Base-by-base conservation (phyloP, 2,329 filamentous ascomycete genomes). In the Apiospora arundinis region DNA sequence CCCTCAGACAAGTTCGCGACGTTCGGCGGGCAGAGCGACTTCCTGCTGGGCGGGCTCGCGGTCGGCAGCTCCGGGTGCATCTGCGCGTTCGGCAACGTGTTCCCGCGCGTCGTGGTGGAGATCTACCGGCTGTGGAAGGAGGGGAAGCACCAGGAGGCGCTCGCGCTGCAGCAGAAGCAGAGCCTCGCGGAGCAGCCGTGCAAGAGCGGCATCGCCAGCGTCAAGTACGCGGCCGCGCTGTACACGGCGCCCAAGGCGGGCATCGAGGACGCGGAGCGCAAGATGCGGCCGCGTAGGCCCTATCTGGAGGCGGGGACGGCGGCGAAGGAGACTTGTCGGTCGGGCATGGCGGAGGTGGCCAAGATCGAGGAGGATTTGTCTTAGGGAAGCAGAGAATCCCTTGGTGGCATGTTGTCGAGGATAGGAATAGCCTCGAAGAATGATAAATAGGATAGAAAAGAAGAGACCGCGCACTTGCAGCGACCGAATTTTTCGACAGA, bases 21-120 rank as follows among this genome's bases (percentile, higher is more conserved):
- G 0, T 94, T 90, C 76, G 92, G 91, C 0, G 93, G 93, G 0
- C 92, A 94, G 81, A 90, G 89, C 1, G 92, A 95, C 77, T 94
- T 93, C 79, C 80, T 94, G 32, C 82, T 92, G 67, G 89, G 88
- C 2, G 89, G 88, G 0, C 79, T 92, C 45, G 85, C 85, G 1
- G 86, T 87, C 8, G 90, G 90, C 21, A 88, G 86, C 42, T 85
- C 86, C 2, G 90, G 91, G 12, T 89, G 86, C 74, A 89, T 92
- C 68, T 88, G 90, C 0, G 90, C 89, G 3, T 88, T 92, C 73
- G 90, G 85, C 37, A 92, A 92, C 74, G 82, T 92, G 2, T 90
- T 88, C 75, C 90, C 89, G 11, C 86, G 85, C 76, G 85, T 87
- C 0, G 83, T 90, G 25, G 85, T 86, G 6, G 82, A 81, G 70